Evolutionary conservation across 164 flowering plant genomes (phyloP).

Genomic region (Taxillus chinensis): DNA sequence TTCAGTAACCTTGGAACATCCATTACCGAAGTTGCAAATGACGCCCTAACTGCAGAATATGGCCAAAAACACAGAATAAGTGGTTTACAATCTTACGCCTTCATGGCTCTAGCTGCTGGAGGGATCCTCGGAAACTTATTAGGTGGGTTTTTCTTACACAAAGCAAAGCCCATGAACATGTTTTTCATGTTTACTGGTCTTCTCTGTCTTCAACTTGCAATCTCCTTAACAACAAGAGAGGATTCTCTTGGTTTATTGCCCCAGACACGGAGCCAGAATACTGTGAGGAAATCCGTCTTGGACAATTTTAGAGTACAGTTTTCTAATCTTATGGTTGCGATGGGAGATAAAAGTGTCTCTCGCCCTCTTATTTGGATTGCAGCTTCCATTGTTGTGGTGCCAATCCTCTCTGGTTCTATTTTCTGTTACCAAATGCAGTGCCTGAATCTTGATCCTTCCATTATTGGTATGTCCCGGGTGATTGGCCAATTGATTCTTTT

Average conservation of each 20-base stretch:
- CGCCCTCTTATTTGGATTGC: conserved; percentile 69
- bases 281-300: conserved; percentile 19
- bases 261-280: conserved; percentile 9
- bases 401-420: conserved; percentile 65
- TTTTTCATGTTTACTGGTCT: conserved; percentile 42
- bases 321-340: conserved; percentile 34
- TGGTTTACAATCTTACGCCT: conserved; percentile 77
- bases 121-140: conserved; percentile 72
- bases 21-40: conserved; percentile 76
- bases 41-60: conserved; percentile 81
- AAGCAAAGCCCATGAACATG: conserved; percentile 41
- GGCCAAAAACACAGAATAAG: conserved; percentile 39
- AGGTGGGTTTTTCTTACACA: conserved; percentile 51
- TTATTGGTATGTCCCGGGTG: conserved; percentile 76
- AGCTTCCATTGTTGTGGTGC: conserved; percentile 61
- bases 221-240: conserved; percentile 47
- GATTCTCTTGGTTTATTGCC: conserved; percentile 41
- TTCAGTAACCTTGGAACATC: conserved; percentile 83
- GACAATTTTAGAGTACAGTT: conserved; percentile 36
- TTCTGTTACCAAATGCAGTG: conserved; percentile 85
- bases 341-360: conserved; percentile 35
- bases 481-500: conserved; percentile 65
- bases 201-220: conserved; percentile 46
- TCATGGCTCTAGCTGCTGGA: conserved; percentile 73
- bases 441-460: conserved; percentile 57